Percentiles rank a stretch among this genome's conserved stretches.
Evolutionary conservation across 2,329 filamentous ascomycete species (phyloP).

Genomic region (Tolypocladium nubicola): DNA sequence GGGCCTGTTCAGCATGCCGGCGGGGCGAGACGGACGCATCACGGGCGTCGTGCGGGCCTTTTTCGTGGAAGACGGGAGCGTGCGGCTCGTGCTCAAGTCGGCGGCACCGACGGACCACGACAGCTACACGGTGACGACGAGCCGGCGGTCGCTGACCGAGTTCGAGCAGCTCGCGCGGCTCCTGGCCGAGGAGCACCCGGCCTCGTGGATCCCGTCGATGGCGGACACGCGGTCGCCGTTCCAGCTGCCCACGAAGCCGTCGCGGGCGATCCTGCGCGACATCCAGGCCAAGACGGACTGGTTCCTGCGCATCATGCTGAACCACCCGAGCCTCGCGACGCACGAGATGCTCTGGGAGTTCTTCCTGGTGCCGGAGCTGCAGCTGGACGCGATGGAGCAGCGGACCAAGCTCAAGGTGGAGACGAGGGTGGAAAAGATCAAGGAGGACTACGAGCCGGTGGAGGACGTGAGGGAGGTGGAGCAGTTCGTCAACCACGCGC

Average conservation of each 20-base stretch:
- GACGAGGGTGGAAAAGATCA: constrained; percentile 69
- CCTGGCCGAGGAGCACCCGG: constrained; percentile 80
- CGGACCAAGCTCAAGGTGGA: constrained; percentile 80
- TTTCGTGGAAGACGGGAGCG: constrained; percentile 92
- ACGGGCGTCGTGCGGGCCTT: constrained; percentile 92
- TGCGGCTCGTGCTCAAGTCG: constrained; percentile 88
- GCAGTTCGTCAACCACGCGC: constrained; percentile 81
- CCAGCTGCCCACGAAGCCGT: constrained; percentile 86
- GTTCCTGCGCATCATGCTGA: constrained; percentile 77
- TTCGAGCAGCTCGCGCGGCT: constrained; percentile 85
- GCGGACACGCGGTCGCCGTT: constrained; percentile 76
- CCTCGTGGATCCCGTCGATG: constrained; percentile 83
- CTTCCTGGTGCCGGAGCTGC: constrained; percentile 90
- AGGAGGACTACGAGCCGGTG: constrained; percentile 80
- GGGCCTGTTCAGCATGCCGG: constrained; percentile 65
- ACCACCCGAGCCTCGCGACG: constrained; percentile 84
- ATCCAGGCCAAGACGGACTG: constrained; percentile 78
- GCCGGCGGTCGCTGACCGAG: constrained; percentile 74
- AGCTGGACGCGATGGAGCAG: constrained; percentile 81
- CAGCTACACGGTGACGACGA: constrained; percentile 90
- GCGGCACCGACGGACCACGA: constrained; percentile 73
- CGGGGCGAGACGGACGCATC: constrained; percentile 66
- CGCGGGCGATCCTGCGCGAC: constrained; percentile 74
- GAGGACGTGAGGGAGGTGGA: constrained; percentile 81
- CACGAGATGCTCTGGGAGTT: constrained; percentile 99